Evolutionary conservation across 75 land plant species (phyloP), one percentile per base, ranked within the genome.

Genomic region (Isoetes taiwanensis): DNA sequence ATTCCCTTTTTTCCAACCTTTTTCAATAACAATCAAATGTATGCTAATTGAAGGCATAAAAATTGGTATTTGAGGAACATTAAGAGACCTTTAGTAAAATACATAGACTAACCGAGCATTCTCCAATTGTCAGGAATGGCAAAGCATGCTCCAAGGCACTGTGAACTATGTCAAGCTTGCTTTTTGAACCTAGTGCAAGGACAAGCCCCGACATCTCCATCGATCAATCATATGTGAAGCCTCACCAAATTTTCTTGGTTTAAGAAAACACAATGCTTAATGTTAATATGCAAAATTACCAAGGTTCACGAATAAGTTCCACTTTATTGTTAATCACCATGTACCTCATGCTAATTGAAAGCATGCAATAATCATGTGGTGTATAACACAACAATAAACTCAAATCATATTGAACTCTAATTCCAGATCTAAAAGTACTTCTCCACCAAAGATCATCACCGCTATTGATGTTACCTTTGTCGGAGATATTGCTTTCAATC

Each of bases 381-480:
- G n/a, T n/a, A n/a, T n/a, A n/a, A n/a, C n/a, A n/a, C n/a, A n/a
- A n/a, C n/a, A n/a, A n/a, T n/a, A n/a, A n/a, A n/a, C n/a, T n/a
- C 98, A 94, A 91, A 73, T 91, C 98, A 79, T 91, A 91, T 32
- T 91, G 95, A 40, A 91, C 66, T 23, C 46, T 40, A 38, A 64
- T 60, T 33, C 95, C 98, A 71, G 89, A 87, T 84, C 85, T 54
- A 91, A 85, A 61, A 66, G 65, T n/a, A 91, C 95, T 42, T 46
- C 61, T 41, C 98, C 98, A 43, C 73, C 85, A 65, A 54, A 62
- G 8, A n/a, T n/a, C n/a, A n/a, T n/a, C n/a, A 40, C 63, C 43
- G 68, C 52, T 14, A 21, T 43, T 24, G 16, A 21, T 2, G 65
- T 42, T 2, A 60, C 77, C 16, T 59, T 59, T 24, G 59, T 26